phyloP scores from a whole-genome alignment of 1,139 yeast genomes.

The Geotrichum histeridarum region DNA sequence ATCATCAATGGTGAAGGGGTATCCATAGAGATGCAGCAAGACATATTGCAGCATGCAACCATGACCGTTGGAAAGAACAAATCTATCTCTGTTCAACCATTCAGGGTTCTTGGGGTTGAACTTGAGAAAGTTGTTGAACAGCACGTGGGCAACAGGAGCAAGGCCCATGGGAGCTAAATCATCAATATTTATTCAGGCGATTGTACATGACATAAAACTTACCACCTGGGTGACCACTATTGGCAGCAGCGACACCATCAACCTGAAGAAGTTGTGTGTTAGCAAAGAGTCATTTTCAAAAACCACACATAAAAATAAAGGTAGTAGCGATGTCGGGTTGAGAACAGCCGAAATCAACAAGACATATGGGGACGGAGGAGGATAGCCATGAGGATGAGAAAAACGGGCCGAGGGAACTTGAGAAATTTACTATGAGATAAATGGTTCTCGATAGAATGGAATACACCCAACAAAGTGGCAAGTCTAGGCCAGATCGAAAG shows the following conservation, averaged over 20 bases:
- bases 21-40: constrained; percentile 81
- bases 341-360: too few species aligned
- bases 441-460: too few species aligned
- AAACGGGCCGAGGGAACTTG: too few species aligned
- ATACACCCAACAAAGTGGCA: too few species aligned
- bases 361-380: too few species aligned
- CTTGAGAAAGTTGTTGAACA: constrained; percentile 68
- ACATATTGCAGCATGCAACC: constrained; percentile 90
- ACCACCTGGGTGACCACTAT: constrained; percentile 98
- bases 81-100: constrained; percentile 95
- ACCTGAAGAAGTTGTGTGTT: constrained; percentile 37
- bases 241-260: constrained; percentile 83
- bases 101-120: constrained; percentile 87
- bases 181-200: neutral
- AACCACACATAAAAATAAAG: neutral
- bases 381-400: too few species aligned
- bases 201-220: constrained; percentile 7
- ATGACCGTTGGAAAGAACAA: constrained; percentile 94
- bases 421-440: too few species aligned
- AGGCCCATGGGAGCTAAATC: constrained; percentile 77
- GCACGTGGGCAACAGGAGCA: constrained; percentile 79
- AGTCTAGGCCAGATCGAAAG: too few species aligned
- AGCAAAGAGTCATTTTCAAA: too few species aligned
- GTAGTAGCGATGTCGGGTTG: too few species aligned
- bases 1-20: constrained; percentile 76